Evolutionary conservation across 1,139 yeast species (phyloP), one percentile per base, ranked within the genome.

Genomic region (Kodamaea alishanica): DNA sequence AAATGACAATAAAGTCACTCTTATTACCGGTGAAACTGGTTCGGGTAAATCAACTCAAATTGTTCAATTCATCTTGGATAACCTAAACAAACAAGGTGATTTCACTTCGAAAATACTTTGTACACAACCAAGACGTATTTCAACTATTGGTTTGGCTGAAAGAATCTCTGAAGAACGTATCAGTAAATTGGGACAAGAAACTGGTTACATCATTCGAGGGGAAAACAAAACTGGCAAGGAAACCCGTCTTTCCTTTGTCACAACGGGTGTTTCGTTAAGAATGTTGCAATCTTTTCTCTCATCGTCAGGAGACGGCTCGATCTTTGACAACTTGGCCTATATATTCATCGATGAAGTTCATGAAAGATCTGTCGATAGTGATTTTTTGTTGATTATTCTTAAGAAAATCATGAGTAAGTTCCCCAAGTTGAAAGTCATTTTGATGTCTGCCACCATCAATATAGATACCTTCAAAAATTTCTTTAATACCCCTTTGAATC

Each of bases 1-100:
- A 5, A 67, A 72, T 28, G 48, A 67, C 0, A 77, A 84, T 51
- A 79, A 78, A 46, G 84, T 88, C 2, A 79, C 87, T 3, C 63
- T 92, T 30, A 76, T 92, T 28, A 92, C 97, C 1, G 98, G 97
- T 58, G 98, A 92, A 59, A 92, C 98, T 0, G 98, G 98, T 25
- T 67, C 75, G 10, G 72, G 75, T 45, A 64, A 67, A 46, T 59
- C 75, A 27, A 65, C 76, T 12, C 73, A 71, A 56, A 80, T 88
- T 9, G 96, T 88, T 2, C 98, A 92, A 58, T 92, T 88, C 51
- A 67, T 92, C 11, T 64, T 90, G 26, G 97, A 92, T 56, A 69
- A 80, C 32, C 55, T 84, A 44, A 62, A 69, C 35, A 32, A 55
- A 0, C 54, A 59, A 11, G 75, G 75, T 0, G 74, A 79, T 41